phyloP scores from a whole-genome alignment of 1,284 basidiomycete genomes.

The Ceratobasidium sp. region DNA sequence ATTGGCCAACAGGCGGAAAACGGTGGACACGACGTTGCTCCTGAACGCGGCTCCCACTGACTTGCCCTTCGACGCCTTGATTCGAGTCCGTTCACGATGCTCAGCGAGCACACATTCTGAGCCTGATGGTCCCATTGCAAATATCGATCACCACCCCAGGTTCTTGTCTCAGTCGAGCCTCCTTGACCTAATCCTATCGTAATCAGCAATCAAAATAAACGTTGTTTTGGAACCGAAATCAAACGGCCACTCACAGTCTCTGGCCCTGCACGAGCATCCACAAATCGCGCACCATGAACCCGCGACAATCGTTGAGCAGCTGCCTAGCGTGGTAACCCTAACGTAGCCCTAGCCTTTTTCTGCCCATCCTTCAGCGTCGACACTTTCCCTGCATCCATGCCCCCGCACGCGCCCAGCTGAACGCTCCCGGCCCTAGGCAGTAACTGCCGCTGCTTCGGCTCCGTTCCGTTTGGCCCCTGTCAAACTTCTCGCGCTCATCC shows the following conservation, averaged over 20 bases:
- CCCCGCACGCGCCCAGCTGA: conserved; percentile 80
- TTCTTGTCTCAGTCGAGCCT: conserved; percentile 97
- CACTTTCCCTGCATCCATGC: conserved; percentile 88
- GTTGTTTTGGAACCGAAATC: conserved; percentile 39
- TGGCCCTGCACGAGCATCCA: conserved; percentile 95
- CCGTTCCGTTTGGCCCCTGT: conserved; percentile 83
- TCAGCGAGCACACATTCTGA: conserved; percentile 88
- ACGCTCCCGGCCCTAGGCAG: conserved; percentile 85
- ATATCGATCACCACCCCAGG: conserved; percentile 90
- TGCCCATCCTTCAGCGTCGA: conserved; percentile 66
- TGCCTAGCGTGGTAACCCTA: conserved; percentile 79
- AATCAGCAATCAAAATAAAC: conserved; percentile 45
- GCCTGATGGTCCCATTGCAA: conserved; percentile 91
- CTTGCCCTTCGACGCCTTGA: conserved; percentile 85
- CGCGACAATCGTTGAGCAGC: conserved; percentile 94
- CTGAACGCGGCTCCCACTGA: conserved; percentile 78
- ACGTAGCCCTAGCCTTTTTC: conserved; percentile 79
- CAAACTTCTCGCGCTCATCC: conserved; percentile 91
- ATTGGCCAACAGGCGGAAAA: conserved; percentile 89
- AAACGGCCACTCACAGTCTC: conserved; percentile 88
- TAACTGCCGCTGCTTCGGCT: conserved; percentile 74
- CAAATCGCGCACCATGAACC: conserved; percentile 96
- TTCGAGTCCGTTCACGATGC: conserved; percentile 84
- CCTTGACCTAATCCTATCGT: conserved; percentile 72
- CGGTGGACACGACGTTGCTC: conserved; percentile 95